Base-by-base conservation (phyloP, 2,329 filamentous ascomycete species). In the Rhytidhysteron rufulum region DNA sequence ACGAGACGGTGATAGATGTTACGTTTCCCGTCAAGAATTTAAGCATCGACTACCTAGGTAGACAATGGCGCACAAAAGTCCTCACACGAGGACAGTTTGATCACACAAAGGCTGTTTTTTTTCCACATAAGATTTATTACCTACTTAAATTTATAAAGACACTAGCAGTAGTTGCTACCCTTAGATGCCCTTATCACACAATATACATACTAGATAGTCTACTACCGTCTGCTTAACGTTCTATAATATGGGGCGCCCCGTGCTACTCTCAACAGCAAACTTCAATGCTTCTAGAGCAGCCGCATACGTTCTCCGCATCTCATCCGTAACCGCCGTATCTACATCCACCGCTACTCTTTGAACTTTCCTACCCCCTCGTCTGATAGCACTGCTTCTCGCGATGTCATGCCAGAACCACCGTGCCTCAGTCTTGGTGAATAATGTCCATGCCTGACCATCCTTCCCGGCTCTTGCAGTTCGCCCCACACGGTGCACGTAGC, bases 351-450 rank as follows among this genome's bases (percentile, higher is more conserved):
- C 69, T 31, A 70, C 53, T 31, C 74, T 68, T 47, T 66, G 65
- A 19, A 77, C 69, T 45, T 68, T 72, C 41, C 57, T 62, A 3
- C 48, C 59, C 3, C 58, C 60, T 35, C 79, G 70, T 42, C 68
- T 62, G 4, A 82, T 71, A 42, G 73, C 75, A 18, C 65, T 58
- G 4, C 71, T 70, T 41, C 75, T 77, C 2, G 81, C 85, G 46
- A 97, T 83, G 53, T 86, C 85, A 43, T 85, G 85, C 78, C 87
- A 89, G 67, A 97, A 98, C 90, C 93, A 95, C 32, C 85, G 79
- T 17, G 83, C 89, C 67, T 98, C 90, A 3, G 78, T 77, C 53
- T 89, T 84, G 4, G 83, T 84, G 35, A 95, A 82, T 10, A 98
- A 69, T 0, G 89, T 95, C 87, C 89, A 95, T 1, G 91, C 88